phyloP scores from a whole-genome alignment of 2,329 filamentous ascomycete genomes.

The Xylariales sp. region DNA sequence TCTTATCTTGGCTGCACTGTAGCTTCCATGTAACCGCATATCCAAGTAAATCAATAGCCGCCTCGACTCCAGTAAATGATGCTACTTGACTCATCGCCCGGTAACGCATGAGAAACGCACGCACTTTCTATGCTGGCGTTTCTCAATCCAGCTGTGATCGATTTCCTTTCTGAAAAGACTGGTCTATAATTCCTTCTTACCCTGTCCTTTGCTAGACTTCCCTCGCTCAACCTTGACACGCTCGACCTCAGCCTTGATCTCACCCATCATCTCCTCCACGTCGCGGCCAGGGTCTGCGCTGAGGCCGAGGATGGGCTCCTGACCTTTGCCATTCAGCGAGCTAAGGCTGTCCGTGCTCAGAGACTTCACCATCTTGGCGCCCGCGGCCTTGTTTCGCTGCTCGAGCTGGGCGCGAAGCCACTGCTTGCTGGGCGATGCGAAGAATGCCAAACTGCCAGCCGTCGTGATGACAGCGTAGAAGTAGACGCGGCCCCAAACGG shows the following conservation, averaged over 20 bases:
- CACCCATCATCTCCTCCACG: constrained; percentile 71
- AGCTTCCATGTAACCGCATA: too few species aligned
- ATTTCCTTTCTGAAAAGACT: too few species aligned
- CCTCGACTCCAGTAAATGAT: too few species aligned
- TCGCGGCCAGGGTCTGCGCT: constrained; percentile 72
- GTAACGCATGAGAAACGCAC: too few species aligned
- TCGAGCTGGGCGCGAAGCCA: constrained; percentile 55
- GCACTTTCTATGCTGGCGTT: too few species aligned
- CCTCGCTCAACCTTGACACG: constrained; percentile 40
- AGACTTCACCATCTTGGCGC: constrained; percentile 41
- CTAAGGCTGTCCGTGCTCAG: constrained; percentile 54
- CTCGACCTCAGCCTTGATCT: constrained; percentile 71
- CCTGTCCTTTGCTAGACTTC: constrained; percentile 28
- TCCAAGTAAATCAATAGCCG: too few species aligned
- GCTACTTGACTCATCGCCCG: too few species aligned
- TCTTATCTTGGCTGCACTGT: too few species aligned
- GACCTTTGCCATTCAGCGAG: constrained; percentile 20
- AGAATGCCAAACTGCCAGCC: constrained; percentile 63
- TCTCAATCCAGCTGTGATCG: too few species aligned
- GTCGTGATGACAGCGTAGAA: constrained; percentile 78
- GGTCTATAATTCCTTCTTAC: too few species aligned
- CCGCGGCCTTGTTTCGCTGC: constrained; percentile 44
- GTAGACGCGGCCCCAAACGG: constrained; percentile 81
- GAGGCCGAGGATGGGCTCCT: constrained; percentile 69
- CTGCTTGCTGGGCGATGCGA: constrained; percentile 71